These are phyloP conservation scores for Aschersonia sp. DNA, from an alignment of 2,329 filamentous ascomycete species.

Conservation along the genomic window DNA sequence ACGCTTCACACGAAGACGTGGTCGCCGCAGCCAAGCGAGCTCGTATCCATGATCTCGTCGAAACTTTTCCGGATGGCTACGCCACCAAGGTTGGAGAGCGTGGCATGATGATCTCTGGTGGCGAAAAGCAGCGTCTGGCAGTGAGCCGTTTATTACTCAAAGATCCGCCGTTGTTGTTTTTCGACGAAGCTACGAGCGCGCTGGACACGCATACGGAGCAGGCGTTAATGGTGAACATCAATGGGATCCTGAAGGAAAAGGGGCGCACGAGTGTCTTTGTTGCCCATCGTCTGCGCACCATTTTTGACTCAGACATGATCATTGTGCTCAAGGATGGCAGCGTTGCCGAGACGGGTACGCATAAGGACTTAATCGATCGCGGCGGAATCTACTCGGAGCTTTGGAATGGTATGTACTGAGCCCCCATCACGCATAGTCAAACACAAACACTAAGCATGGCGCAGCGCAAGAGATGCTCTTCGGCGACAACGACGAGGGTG, in stretches of 20 bases:
- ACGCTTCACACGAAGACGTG: conserved; percentile 60
- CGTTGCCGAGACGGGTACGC: conserved; percentile 83
- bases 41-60: conserved; percentile 70
- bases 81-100: conserved; percentile 84
- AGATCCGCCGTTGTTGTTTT: conserved; percentile 81
- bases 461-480: conserved; percentile 50
- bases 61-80: conserved; percentile 75
- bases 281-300: conserved; percentile 81
- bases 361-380: conserved; percentile 65
- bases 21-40: conserved; percentile 67
- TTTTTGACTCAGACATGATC: conserved; percentile 86
- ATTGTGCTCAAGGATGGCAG: conserved; percentile 75
- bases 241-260: conserved; percentile 81
- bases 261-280: conserved; percentile 85
- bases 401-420: conserved; percentile 59
- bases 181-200: conserved; percentile 87
- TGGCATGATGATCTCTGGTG: conserved; percentile 91
- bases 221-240: conserved; percentile 81
- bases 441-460: background rate
- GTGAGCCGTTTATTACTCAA: conserved; percentile 75
- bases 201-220: conserved; percentile 91
- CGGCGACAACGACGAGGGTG: conserved; percentile 20
- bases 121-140: conserved; percentile 84
- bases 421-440: background rate
- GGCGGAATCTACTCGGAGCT: conserved; percentile 76